phyloP scores from a whole-genome alignment of 768 basidiomycete genomes.

The Rhodotorula kratochvilovae region DNA sequence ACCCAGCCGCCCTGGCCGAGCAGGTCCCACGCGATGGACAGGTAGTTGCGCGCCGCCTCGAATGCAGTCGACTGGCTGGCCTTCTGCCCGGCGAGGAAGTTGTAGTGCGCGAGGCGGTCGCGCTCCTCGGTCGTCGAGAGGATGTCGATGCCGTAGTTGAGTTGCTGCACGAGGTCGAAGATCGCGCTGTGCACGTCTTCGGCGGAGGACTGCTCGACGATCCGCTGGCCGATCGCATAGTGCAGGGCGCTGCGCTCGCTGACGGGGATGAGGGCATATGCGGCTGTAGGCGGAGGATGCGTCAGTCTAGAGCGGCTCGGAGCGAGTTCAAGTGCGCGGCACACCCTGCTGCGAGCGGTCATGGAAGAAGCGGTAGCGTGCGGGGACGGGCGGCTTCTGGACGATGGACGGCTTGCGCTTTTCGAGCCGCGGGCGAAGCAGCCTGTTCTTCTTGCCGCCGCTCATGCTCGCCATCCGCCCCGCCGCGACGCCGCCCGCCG shows the following conservation, averaged over 20 bases:
- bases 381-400: slow-evolving; percentile 4
- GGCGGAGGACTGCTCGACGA: slow-evolving; percentile 8
- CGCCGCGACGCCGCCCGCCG: no score
- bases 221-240: slow-evolving; percentile 27
- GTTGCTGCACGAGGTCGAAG: slow-evolving; percentile 38
- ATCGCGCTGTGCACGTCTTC: slow-evolving; percentile 9
- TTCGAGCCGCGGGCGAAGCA: background rate
- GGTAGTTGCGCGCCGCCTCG: slow-evolving; percentile 25
- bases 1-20: slow-evolving; percentile 19
- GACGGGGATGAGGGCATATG: slow-evolving; percentile 28
- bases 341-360: slow-evolving; percentile 36
- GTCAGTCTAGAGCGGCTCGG: background rate
- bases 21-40: slow-evolving; percentile 25
- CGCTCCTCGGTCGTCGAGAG: slow-evolving; percentile 21
- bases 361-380: slow-evolving; percentile 33
- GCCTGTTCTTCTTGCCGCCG: background rate
- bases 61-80: slow-evolving; percentile 31
- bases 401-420: slow-evolving; percentile 1
- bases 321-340: no score
- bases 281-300: background rate
- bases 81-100: slow-evolving; percentile 23
- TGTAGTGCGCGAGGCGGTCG: slow-evolving; percentile 24
- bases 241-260: slow-evolving; percentile 5
- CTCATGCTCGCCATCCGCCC: background rate
- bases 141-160: slow-evolving; percentile 29